These are phyloP conservation scores for Fusarium paranaense DNA, from an alignment of 2,329 filamentous ascomycete species.

Conservation along the genomic window DNA sequence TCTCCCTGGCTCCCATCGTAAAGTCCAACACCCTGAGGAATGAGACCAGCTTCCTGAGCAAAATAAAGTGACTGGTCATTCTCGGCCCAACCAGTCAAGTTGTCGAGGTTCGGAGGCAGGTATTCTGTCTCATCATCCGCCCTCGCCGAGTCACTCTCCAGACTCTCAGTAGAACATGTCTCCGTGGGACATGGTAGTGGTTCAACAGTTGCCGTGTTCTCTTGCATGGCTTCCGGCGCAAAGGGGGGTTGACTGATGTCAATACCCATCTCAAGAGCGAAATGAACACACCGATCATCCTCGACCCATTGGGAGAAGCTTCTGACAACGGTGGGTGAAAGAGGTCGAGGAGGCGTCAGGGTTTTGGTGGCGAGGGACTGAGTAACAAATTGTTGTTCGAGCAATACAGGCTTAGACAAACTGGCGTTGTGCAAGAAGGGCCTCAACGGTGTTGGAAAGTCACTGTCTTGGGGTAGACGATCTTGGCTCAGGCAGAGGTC, in stretches of 20 bases:
- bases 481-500: constrained; percentile 34
- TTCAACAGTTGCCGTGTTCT: background rate
- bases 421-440: constrained; percentile 2
- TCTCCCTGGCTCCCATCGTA: background rate
- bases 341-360: constrained; percentile 1
- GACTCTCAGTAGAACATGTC: background rate
- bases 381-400: constrained; percentile 11
- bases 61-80: constrained; percentile 27
- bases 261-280: constrained; percentile 35
- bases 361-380: background rate
- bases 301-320: constrained; percentile 33
- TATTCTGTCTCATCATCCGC: background rate
- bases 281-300: constrained; percentile 24
- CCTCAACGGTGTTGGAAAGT: constrained; percentile 24
- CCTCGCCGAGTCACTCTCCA: background rate
- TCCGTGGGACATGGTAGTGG: background rate
- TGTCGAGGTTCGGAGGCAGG: constrained; percentile 5
- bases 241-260: background rate
- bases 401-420: constrained; percentile 9
- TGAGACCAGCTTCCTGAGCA: constrained; percentile 13
- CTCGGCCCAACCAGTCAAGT: constrained; percentile 14
- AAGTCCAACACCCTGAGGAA: constrained; percentile 1
- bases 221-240: background rate
- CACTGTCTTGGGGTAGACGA: constrained; percentile 26
- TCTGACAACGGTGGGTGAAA: constrained; percentile 16